phyloP scores from a whole-genome alignment of 2,329 filamentous ascomycete species.

The Ceratocystis ficicola region DNA sequence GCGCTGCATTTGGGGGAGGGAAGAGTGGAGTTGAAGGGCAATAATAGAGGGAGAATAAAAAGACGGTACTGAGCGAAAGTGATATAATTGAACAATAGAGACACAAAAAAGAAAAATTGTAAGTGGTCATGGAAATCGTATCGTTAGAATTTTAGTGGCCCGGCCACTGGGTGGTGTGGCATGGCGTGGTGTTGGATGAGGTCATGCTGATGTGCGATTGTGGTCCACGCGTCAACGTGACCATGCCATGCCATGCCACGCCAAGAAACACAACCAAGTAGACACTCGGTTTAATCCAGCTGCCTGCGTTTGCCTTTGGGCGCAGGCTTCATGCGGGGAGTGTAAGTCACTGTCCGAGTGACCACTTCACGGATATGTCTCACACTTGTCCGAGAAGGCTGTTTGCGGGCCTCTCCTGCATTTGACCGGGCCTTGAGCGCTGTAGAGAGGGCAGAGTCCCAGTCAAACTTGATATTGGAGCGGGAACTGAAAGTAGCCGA shows the following conservation, averaged over 20 bases:
- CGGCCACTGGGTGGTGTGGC: neutral
- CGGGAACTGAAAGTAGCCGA: slow-evolving; percentile 60
- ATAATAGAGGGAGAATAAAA: slow-evolving; percentile 1
- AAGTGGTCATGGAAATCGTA: slow-evolving; percentile 17
- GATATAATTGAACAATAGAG: slow-evolving; percentile 1
- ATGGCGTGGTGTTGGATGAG: neutral
- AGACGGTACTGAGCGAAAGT: neutral
- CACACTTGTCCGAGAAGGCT: slow-evolving; percentile 45
- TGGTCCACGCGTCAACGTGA: slow-evolving; percentile 12
- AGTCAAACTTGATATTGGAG: slow-evolving; percentile 62
- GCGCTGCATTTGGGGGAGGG: neutral
- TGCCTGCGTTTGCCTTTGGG: slow-evolving; percentile 89
- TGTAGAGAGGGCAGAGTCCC: slow-evolving; percentile 50
- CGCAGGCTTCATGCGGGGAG: slow-evolving; percentile 71
- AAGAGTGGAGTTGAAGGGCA: neutral
- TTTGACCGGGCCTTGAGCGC: slow-evolving; percentile 40
- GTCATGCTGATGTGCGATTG: neutral
- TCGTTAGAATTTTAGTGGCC: slow-evolving; percentile 3
- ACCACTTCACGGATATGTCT: slow-evolving; percentile 77
- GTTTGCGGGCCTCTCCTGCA: slow-evolving; percentile 43
- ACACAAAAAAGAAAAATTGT: slow-evolving; percentile 16
- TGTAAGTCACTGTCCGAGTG: slow-evolving; percentile 88
- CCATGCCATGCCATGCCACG: slow-evolving; percentile 12
- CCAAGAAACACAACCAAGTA: slow-evolving; percentile 4
- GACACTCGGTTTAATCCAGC: slow-evolving; percentile 32